Conservation (phyloP, 2,329 filamentous ascomycete genomes). For the Venturiaceae sp. region DNA sequence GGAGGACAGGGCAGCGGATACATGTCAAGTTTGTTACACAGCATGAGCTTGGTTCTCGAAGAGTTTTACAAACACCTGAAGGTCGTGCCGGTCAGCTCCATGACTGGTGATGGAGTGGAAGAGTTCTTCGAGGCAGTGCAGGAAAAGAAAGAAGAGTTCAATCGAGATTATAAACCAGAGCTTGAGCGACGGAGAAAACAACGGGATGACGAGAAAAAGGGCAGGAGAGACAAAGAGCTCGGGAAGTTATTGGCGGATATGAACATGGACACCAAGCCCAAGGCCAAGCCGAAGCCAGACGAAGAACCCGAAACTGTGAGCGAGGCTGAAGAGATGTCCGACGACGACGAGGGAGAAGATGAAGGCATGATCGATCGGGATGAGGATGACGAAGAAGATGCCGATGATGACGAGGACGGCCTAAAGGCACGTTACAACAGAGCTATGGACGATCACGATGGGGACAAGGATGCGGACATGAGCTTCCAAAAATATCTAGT, state of each 20-base stretch:
- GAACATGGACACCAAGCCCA: constrained; percentile 43
- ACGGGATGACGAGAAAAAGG: constrained; percentile 65
- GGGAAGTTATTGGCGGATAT: constrained; percentile 94
- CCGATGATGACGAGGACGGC: constrained; percentile 46
- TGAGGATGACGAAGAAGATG: constrained; percentile 47
- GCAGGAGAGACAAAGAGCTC: constrained; percentile 67
- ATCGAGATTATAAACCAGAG: constrained; percentile 84
- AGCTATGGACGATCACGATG: constrained; percentile 47
- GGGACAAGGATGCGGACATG: background rate
- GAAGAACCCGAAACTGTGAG: constrained; percentile 41
- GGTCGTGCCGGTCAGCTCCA: constrained; percentile 86
- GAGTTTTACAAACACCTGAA: constrained; percentile 94
- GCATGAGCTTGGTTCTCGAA: constrained; percentile 94
- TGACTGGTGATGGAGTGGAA: constrained; percentile 83
- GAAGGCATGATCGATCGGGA: constrained; percentile 35
- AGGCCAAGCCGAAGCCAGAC: constrained; percentile 23
- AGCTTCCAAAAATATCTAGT: constrained; percentile 7
- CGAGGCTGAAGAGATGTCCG: constrained; percentile 42
- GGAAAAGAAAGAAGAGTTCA: constrained; percentile 80
- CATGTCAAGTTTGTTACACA: constrained; percentile 92
- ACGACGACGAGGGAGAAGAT: constrained; percentile 33
- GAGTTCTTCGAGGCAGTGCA: constrained; percentile 89
- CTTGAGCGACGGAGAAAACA: constrained; percentile 68
- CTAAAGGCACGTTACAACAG: constrained; percentile 69
- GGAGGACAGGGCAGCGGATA: constrained; percentile 72